These are phyloP conservation scores for Malania oleifera DNA, from an alignment of 164 flowering plant species.

Conservation along the genomic window DNA sequence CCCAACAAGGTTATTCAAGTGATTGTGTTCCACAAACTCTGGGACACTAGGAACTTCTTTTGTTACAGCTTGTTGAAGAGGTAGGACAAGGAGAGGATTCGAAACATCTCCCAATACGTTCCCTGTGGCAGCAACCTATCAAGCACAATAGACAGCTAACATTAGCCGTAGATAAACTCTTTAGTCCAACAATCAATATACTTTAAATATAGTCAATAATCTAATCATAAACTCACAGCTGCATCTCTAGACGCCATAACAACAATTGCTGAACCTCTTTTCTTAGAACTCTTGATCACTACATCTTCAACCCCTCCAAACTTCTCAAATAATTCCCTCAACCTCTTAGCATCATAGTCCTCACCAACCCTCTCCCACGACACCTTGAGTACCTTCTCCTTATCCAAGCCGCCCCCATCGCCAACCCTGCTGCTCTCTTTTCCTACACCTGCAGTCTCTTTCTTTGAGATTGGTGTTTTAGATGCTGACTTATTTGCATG, in stretches of 20 bases:
- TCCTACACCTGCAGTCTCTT: constrained; percentile 6
- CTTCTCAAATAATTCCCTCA: constrained; percentile 51
- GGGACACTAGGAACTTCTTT: constrained; percentile 22
- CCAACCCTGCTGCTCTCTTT: constrained; percentile 7
- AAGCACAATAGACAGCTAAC: constrained; percentile 6
- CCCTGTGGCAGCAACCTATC: constrained; percentile 59
- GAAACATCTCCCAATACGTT: constrained; percentile 50
- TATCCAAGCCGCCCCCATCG: constrained; percentile 37
- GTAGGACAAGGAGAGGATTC: constrained; percentile 69
- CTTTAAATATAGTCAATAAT: background rate
- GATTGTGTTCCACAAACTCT: constrained; percentile 29
- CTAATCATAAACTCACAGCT: constrained; percentile 42
- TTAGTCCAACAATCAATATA: background rate
- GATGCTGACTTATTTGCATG: constrained; percentile 31
- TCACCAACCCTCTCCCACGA: constrained; percentile 62
- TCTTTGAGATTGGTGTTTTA: constrained; percentile 9
- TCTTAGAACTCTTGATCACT: constrained; percentile 55
- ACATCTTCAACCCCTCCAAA: constrained; percentile 90
- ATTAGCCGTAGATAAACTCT: background rate
- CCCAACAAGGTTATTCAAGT: constrained; percentile 45
- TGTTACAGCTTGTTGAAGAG: constrained; percentile 39
- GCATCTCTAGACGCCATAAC: constrained; percentile 76
- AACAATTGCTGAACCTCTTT: constrained; percentile 66
- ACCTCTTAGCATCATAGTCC: constrained; percentile 47
- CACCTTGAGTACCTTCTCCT: constrained; percentile 63